A percentile compares a stretch with the other conserved stretches of the same genome.
Evolutionary conservation across 202 grass and related monocot species (phyloP).

Genomic region (Panicum virgatum): DNA sequence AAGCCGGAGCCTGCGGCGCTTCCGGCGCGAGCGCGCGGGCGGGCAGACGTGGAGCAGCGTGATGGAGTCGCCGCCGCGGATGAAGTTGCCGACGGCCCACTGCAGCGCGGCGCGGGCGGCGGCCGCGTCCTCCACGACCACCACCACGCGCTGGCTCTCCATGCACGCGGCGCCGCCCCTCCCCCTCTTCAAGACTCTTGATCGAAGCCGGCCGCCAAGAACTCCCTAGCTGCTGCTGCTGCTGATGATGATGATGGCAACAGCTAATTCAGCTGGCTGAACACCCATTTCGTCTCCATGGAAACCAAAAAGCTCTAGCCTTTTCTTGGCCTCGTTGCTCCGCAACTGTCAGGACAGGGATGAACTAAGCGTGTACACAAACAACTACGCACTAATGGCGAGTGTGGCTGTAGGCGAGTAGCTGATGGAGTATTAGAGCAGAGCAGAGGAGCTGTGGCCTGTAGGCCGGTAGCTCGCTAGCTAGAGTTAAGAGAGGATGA

Average conservation of each 20-base stretch:
- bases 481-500: constrained; percentile 21
- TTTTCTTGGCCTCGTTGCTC: background rate
- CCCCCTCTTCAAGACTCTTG: background rate
- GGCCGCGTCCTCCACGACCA: constrained; percentile 81
- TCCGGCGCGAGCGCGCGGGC: constrained; percentile 45
- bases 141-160: constrained; percentile 85
- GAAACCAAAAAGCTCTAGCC: background rate
- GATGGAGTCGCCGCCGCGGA: constrained; percentile 77
- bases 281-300: background rate
- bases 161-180: background rate
- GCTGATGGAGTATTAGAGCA: constrained; percentile 17
- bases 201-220: background rate
- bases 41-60: constrained; percentile 92
- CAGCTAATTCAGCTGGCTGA: background rate
- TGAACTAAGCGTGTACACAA: background rate
- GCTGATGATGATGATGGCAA: background rate
- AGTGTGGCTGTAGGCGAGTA: background rate
- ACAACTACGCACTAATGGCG: background rate
- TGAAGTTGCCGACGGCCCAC: constrained; percentile 89
- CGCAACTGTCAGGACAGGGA: background rate
- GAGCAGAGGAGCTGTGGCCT: constrained; percentile 3
- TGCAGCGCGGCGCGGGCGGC: constrained; percentile 65
- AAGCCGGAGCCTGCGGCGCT: constrained; percentile 60
- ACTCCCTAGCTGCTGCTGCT: background rate
- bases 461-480: background rate